Conservation (phyloP, 352 stramenopile genomes). For the Blastocystis sp. region DNA sequence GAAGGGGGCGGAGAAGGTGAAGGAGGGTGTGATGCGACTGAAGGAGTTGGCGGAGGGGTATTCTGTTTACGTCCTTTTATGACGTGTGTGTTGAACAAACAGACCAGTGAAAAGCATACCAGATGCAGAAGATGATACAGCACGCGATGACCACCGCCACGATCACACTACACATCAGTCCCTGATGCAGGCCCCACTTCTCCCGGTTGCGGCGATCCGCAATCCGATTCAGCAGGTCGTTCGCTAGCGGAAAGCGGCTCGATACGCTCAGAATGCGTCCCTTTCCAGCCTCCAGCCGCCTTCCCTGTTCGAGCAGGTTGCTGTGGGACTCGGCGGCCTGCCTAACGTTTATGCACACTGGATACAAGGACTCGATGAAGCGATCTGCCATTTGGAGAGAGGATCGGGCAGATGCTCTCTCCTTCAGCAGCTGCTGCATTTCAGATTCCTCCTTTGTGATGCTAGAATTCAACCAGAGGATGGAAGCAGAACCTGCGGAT, state of each 20-base stretch:
- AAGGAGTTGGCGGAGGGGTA: slow-evolving; percentile 1
- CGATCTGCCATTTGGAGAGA: slow-evolving; percentile 60
- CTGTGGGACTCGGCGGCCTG: slow-evolving; percentile 35
- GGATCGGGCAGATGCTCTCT: not conserved
- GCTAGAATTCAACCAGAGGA: not conserved
- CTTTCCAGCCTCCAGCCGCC: slow-evolving; percentile 29
- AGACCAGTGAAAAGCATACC: slow-evolving; percentile 49
- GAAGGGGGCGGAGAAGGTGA: slow-evolving; percentile 4
- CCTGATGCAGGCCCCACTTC: not conserved
- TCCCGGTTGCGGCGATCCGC: slow-evolving; percentile 33
- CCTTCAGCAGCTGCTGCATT: slow-evolving; percentile 45
- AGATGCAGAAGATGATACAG: slow-evolving; percentile 58
- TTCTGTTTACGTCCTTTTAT: slow-evolving; percentile 38
- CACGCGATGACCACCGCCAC: slow-evolving; percentile 27
- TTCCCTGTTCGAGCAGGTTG: slow-evolving; percentile 28
- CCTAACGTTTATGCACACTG: not conserved
- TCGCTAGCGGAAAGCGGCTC: slow-evolving; percentile 25
- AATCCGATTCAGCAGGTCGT: slow-evolving; percentile 21
- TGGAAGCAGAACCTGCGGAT: not conserved
- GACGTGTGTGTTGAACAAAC: slow-evolving; percentile 38
- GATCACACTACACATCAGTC: slow-evolving; percentile 9
- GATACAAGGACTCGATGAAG: slow-evolving; percentile 16
- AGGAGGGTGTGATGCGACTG: slow-evolving; percentile 2
- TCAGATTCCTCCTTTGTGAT: slow-evolving; percentile 50
- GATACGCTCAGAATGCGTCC: not conserved